Base-by-base conservation (phyloP, 1,139 yeast species). In the Nematodospora anomalae region DNA sequence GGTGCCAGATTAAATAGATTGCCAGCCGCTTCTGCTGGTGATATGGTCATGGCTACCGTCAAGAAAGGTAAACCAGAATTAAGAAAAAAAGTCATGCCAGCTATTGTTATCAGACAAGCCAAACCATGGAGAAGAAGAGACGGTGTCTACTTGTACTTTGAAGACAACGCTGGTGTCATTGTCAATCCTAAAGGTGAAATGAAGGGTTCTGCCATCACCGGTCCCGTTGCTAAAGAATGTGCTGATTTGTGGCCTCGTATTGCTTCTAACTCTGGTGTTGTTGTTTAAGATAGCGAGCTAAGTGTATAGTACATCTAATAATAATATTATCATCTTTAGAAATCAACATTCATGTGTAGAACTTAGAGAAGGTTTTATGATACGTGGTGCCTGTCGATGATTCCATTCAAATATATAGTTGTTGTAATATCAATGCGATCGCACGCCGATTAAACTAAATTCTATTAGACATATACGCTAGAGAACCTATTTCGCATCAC, bases 41-140 rank as follows among this genome's bases (percentile, higher is more conserved):
- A 92, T 77, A 92, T 92, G 98, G 97, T 92, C 69, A 90, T 92
- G 95, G 98, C 98, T 64, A 94, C 99, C 64, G 99, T 94, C 72
- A 94, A 92, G 87, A 94, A 94, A 83, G 99, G 99, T 87, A 94
- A 94, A 90, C 99, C 99, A 72, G 99, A 94, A 79, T 89, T 94
- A 76, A 90, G 99, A 85, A 94, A 94, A 96, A 94, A 94, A 84
- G 97, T 94, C 59, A 90, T 94, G 97, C 98, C 97, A 74, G 98
- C 98, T 64, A 89, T 94, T 61, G 97, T 94, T 65, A 87, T 94
- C 59, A 92, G 99, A 80, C 99, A 94, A 81, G 78, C 98, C 58
- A 92, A 92, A 83, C 94, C 99, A 62, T 94, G 99, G 99, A 90
- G 99, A 90, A 88, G 99, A 86, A 89, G 84, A 83, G 99, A 94